A percentile compares a stretch with the other conserved stretches of the same genome.
These are phyloP conservation scores for Pezicula neosporulosa DNA, from an alignment of 2,329 filamentous ascomycete genomes.

Conservation along the genomic window DNA sequence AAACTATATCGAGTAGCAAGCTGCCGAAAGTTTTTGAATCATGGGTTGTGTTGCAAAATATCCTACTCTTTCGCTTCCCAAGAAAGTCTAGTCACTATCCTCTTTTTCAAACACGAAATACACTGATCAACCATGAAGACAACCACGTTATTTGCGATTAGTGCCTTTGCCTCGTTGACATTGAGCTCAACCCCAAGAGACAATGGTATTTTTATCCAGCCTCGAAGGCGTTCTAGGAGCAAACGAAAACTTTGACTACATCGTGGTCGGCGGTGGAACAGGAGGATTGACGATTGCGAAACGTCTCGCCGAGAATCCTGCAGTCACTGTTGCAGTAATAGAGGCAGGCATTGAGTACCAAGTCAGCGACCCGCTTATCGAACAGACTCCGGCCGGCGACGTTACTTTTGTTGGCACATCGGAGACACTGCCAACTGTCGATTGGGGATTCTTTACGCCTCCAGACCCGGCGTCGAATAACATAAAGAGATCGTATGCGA, in stretches of 20 bases:
- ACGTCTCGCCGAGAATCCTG: conserved; percentile 12
- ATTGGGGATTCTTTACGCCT: conserved; percentile 2
- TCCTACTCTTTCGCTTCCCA: too few relatives aligned
- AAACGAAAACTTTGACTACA: not conserved
- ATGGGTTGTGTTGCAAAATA: too few relatives aligned
- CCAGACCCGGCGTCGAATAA: conserved; percentile 19
- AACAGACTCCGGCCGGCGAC: not conserved
- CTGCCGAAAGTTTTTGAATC: too few relatives aligned
- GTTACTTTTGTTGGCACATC: not conserved
- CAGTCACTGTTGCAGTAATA: conserved; percentile 16
- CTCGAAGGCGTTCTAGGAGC: not conserved
- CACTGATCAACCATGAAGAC: too few relatives aligned
- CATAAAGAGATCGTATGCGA: conserved; percentile 3
- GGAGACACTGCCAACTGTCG: not conserved
- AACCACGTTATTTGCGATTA: too few relatives aligned
- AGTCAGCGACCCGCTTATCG: conserved; percentile 2
- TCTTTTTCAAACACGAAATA: too few relatives aligned
- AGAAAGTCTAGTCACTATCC: too few relatives aligned
- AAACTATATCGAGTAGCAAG: too few relatives aligned
- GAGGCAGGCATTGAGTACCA: conserved; percentile 18
- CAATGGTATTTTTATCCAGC: not conserved
- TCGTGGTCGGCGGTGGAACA: conserved; percentile 1
- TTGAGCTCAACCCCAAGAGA: too few relatives aligned
- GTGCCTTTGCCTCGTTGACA: too few relatives aligned
- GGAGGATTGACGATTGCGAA: conserved; percentile 18